Base-by-base conservation (phyloP, 148 eudicot species). In the Simmondsia chinensis region DNA sequence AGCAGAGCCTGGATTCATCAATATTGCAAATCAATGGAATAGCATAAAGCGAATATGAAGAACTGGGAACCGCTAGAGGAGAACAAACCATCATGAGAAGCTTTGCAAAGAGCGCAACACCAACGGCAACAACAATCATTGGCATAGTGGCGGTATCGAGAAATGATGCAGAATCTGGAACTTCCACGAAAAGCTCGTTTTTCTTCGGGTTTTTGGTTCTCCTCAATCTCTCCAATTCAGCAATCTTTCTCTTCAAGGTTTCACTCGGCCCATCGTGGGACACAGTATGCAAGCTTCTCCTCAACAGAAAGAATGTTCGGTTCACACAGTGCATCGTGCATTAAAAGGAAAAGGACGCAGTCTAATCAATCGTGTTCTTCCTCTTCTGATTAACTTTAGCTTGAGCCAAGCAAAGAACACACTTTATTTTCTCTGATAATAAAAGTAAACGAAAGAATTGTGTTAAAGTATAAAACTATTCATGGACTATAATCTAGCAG, bases 141-240 rank as follows among this genome's bases (percentile, higher is more conserved):
- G 97, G 94, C 84, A 73, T 61, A 15, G 75, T 61, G 26, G 83
- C 87, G 10, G 97, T 88, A 54, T 88, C 97, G 11, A 80, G 76
- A 39, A 33, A 88, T 7, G 77, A 22, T 45, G 4, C 24, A 13
- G 97, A 69, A 54, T 83, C 97, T 2, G 83, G 94, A 46, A 74
- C 80, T 56, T 83, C 70, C 3, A 88, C 97, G 66, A 75, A 76
- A 41, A 80, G 20, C 28, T 76, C 69, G 16, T 64, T 59, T 61
- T 77, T 83, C 46, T 66, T 73, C 4, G 59, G 68, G 30, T 64
- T 63, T 40, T 37, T 68, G 16, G 48, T 62, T 64, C 65, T 83
- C 69, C 73, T 73, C 59, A 26, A 60, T 52, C 57, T 75, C 68
- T 75, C 84, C 16, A 78, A 11, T 45, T 73, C 73, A 37, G 70